Conservation (phyloP, 805 yeast genomes). For the Wickerhamiella galacta region DNA sequence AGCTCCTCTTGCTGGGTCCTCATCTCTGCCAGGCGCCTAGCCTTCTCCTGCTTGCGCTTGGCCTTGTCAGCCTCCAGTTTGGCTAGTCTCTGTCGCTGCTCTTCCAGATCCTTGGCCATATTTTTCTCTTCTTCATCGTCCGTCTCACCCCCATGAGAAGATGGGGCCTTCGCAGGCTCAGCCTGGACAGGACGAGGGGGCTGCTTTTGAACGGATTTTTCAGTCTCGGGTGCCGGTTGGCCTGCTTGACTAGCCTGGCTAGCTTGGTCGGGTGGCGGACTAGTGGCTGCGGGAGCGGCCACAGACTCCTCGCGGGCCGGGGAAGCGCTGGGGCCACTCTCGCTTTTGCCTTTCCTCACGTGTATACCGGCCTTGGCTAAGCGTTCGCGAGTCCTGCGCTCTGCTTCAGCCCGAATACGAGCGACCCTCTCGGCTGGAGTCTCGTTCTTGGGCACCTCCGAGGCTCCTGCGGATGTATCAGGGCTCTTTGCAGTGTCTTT, state of each 20-base stretch:
- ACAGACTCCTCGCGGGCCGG: no score
- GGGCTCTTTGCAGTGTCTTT: no score
- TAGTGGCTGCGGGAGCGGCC: neutral
- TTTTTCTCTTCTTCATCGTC: constrained; percentile 27
- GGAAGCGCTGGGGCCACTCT: neutral
- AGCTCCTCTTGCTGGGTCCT: constrained; percentile 15
- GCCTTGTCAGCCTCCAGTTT: constrained; percentile 20
- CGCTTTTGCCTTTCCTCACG: constrained; percentile 4
- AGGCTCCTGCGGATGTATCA: constrained; percentile 3
- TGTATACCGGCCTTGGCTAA: constrained; percentile 17
- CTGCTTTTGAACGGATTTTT: neutral
- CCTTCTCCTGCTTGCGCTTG: constrained; percentile 17
- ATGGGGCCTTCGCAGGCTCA: neutral
- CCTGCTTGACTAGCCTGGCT: neutral
- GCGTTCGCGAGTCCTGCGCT: constrained; percentile 15
- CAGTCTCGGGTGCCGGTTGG: neutral
- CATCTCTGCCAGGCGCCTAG: constrained; percentile 18
- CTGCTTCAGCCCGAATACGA: constrained; percentile 17
- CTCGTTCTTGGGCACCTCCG: constrained; percentile 11
- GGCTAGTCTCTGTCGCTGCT: constrained; percentile 23
- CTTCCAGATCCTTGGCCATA: constrained; percentile 25
- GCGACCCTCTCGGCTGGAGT: constrained; percentile 17
- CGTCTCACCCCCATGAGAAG: neutral
- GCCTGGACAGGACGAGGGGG: neutral
- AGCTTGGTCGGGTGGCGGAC: neutral